phyloP scores from a whole-genome alignment of 441 rosid species.

The Syzygium malaccense region DNA sequence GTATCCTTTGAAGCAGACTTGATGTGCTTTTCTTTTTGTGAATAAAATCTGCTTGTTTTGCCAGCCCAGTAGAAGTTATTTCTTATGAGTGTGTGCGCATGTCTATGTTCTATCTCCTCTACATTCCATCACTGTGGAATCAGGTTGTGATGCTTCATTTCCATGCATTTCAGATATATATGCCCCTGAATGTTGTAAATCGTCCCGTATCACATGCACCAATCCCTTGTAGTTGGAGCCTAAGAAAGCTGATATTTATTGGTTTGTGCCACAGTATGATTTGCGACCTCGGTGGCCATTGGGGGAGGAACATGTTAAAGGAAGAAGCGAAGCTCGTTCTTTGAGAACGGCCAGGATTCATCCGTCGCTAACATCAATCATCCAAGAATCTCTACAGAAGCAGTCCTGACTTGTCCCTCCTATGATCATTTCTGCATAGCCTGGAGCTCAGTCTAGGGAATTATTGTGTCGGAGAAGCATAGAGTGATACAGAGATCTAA shows the following conservation, averaged over 20 bases:
- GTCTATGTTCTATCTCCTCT: background rate
- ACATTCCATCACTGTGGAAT: background rate
- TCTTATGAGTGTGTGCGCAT: background rate
- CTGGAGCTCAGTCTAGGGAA: background rate
- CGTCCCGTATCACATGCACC: background rate
- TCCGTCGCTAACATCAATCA: conserved; percentile 84
- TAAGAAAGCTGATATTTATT: background rate
- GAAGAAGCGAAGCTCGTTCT: conserved; percentile 87
- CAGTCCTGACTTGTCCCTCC: background rate
- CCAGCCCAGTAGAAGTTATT: background rate
- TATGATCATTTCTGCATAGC: background rate
- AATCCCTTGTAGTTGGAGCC: background rate
- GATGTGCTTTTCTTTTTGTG: background rate
- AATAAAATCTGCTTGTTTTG: background rate
- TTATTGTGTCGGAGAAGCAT: background rate
- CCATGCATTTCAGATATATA: background rate
- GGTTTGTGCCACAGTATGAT: conserved; percentile 46
- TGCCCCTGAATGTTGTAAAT: background rate
- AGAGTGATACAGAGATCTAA: background rate
- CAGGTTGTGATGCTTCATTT: background rate
- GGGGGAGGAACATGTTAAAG: conserved; percentile 80
- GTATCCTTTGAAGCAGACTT: background rate
- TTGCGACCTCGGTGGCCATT: conserved; percentile 94
- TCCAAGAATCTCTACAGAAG: conserved; percentile 34
- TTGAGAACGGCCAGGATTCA: conserved; percentile 69